Percentiles rank a stretch among this genome's conserved stretches.
phyloP scores from a whole-genome alignment of 306 rosid species.

The Sechiopsis laciniata region DNA sequence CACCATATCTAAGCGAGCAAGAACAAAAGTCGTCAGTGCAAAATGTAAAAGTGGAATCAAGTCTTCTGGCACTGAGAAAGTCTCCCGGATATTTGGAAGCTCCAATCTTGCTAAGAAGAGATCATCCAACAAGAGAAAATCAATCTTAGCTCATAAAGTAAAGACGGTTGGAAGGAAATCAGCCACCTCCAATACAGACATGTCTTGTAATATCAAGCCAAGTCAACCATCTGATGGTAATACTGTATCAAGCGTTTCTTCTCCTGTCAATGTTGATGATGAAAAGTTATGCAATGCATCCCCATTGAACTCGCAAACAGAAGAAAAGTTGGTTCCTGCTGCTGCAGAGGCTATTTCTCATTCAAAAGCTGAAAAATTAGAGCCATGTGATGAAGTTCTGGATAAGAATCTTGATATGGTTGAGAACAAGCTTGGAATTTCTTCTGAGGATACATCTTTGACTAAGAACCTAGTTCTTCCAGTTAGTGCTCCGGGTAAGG shows the following conservation, averaged over 20 bases:
- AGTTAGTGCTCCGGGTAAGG: conserved; percentile 41
- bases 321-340: conserved; percentile 40
- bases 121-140: conserved; percentile 71
- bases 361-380: conserved; percentile 42
- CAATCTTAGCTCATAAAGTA: conserved; percentile 42
- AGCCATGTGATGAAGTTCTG: conserved; percentile 39
- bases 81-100: conserved; percentile 71
- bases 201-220: conserved; percentile 44
- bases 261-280: conserved; percentile 44
- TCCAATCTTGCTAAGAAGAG: conserved; percentile 72
- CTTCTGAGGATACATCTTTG: conserved; percentile 38
- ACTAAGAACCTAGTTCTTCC: conserved; percentile 65
- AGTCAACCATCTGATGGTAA: conserved; percentile 41
- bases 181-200: conserved; percentile 39
- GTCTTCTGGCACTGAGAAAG: conserved; percentile 55
- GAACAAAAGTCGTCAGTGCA: conserved; percentile 55
- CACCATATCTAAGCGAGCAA: conserved; percentile 81
- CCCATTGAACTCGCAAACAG: conserved; percentile 36
- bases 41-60: conserved; percentile 54
- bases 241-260: conserved; percentile 46
- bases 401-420: conserved; percentile 39
- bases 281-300: conserved; percentile 40
- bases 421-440: conserved; percentile 42
- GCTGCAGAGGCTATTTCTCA: conserved; percentile 42
- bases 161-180: conserved; percentile 44